Evolutionary conservation across 345 rosid species (phyloP).

Genomic region (Brassica carinata): DNA sequence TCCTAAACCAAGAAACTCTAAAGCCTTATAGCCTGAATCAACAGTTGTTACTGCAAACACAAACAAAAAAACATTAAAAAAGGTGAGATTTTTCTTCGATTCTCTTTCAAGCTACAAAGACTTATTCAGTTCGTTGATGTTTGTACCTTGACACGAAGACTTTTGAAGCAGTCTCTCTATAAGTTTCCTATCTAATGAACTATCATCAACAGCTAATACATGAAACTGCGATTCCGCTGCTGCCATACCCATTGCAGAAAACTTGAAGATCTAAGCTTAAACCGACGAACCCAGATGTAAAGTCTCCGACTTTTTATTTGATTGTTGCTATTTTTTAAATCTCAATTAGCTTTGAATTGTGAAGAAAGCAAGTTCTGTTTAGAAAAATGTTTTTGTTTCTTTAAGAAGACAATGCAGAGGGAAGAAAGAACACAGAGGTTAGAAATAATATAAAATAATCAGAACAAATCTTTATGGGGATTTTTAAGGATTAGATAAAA

Average conservation of each 20-base stretch:
- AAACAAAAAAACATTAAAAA: neutral
- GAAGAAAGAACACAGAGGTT: conserved; percentile 1
- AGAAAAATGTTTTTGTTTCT: conserved; percentile 3
- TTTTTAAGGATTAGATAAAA: conserved; percentile 8
- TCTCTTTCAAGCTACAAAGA: neutral
- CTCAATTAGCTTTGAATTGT: conserved; percentile 48
- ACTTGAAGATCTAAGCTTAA: conserved; percentile 5
- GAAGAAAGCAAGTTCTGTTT: conserved; percentile 48
- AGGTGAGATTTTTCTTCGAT: conserved; percentile 20
- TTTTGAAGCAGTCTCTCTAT: conserved; percentile 88
- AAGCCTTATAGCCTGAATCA: conserved; percentile 87
- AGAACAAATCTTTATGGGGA: conserved; percentile 35
- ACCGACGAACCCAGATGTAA: conserved; percentile 23
- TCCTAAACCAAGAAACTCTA: conserved; percentile 72
- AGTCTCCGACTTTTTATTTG: conserved; percentile 27
- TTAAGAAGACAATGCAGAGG: conserved; percentile 27
- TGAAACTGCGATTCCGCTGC: conserved; percentile 67
- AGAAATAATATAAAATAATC: conserved; percentile 30
- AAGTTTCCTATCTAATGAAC: conserved; percentile 73
- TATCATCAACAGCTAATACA: conserved; percentile 95
- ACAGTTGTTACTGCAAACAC: conserved; percentile 71
- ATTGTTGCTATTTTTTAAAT: too few species aligned
- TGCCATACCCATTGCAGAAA: conserved; percentile 56
- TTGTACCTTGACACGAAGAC: conserved; percentile 85
- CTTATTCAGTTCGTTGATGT: neutral